Base-by-base conservation (phyloP, 1,284 basidiomycete genomes). In the Ustilago sp. region DNA sequence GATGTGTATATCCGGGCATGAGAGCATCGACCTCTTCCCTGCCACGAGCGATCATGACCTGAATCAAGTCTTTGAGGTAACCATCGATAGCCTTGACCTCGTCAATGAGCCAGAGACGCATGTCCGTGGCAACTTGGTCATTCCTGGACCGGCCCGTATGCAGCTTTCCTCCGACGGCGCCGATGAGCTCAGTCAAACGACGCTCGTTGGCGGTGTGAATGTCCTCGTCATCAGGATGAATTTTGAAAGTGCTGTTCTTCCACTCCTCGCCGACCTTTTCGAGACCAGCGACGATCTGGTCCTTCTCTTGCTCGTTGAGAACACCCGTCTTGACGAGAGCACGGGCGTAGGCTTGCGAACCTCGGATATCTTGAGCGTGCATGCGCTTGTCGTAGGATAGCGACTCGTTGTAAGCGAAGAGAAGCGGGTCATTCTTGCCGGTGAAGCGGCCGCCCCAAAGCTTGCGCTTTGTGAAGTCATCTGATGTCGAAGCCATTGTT, bases 191-290 rank as follows among this genome's bases (percentile, higher is more conserved):
- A 77, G 92, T 94, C 79, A 99, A 87, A 36, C 96, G 90, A 61
- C 97, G 92, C 87, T 99, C 96, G 85, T 99, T 99, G 66, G 97
- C 97, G n/a, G 96, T 99, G 87, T 99, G 96, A 71, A 99, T 98
- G 85, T 99, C 96, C 85, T 99, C 96, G 85, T 99, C 96, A 80
- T 96, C 94, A 15, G 90, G 88, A 11, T 77, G 75, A 43, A 77
- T 79, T 32, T 77, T 36, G 71, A 86, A 86, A 13, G 76, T 78
- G 57, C 80, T 80, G 2, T 66, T 60, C 59, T 76, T 89, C 96
- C 96, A 99, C 88, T 98, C 96, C 80, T 90, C 88, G 67, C 90
- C 91, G 60, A 99, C 94, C 47, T 88, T 86, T 73, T 89, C 88
- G 59, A 99, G 89, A n/a, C 95, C 96, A 41, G 90, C 87, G 38